Conservation (phyloP, 805 yeast genomes). For the Ogataea trehaloabstinens region DNA sequence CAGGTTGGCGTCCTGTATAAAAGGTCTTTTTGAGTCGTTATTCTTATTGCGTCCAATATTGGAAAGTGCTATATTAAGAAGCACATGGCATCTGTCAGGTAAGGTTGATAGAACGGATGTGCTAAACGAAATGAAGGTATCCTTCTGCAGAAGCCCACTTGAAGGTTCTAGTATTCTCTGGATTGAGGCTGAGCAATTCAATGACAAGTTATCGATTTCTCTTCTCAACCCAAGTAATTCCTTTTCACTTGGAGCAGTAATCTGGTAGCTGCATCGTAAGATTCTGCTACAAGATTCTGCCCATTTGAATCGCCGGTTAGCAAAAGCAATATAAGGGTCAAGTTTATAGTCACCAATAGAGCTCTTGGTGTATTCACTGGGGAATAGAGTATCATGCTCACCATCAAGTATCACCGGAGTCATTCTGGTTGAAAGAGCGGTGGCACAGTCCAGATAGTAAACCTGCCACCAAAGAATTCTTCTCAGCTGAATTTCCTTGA, state of each 20-base stretch:
- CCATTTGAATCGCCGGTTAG: conserved; percentile 53
- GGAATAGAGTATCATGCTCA: conserved; percentile 57
- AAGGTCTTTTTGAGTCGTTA: background rate
- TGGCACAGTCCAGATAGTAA: conserved; percentile 55
- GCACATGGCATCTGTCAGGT: conserved; percentile 20
- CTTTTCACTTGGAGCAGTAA: conserved; percentile 4
- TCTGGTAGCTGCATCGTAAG: conserved; percentile 9
- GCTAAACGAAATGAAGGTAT: conserved; percentile 16
- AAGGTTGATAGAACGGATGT: conserved; percentile 19
- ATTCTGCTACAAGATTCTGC: conserved; percentile 20
- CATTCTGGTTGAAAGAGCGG: conserved; percentile 53
- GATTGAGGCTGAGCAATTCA: conserved; percentile 19
- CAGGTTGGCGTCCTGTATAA: background rate
- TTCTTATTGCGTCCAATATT: background rate
- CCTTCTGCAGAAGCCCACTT: conserved; percentile 12
- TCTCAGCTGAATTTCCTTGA: conserved; percentile 48
- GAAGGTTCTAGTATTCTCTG: conserved; percentile 22
- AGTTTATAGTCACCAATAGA: conserved; percentile 33
- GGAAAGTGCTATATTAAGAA: conserved; percentile 14
- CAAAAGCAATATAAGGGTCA: conserved; percentile 45
- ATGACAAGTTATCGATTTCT: conserved; percentile 20
- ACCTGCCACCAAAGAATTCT: conserved; percentile 67
- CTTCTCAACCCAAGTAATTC: conserved; percentile 2
- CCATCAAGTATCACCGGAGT: conserved; percentile 52
- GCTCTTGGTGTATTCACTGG: conserved; percentile 38